phyloP scores from a whole-genome alignment of 208 protist genomes.

The Leishmania lainsoni region DNA sequence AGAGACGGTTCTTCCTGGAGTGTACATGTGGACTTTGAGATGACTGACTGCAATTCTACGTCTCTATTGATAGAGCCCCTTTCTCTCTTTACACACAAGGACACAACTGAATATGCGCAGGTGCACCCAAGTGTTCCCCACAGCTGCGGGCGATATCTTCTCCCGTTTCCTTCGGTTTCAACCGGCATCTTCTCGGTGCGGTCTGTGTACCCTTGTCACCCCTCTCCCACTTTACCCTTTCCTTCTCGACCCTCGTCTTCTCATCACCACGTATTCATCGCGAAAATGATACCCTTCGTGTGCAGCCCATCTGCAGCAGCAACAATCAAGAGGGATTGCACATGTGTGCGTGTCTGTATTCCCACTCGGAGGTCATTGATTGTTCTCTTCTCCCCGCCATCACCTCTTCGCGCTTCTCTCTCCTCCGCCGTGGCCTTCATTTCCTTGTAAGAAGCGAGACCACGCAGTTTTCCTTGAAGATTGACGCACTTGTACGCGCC shows the following conservation, averaged over 20 bases:
- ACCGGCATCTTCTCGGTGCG: neutral
- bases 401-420: neutral
- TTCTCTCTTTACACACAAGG: neutral
- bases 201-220: neutral
- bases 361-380: neutral
- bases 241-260: neutral
- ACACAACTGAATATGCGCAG: neutral
- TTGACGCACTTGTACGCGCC: neutral
- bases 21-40: neutral
- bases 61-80: neutral
- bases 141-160: neutral
- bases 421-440: neutral
- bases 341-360: neutral
- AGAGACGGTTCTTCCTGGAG: neutral
- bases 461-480: neutral
- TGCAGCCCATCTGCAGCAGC: neutral
- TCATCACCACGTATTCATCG: neutral
- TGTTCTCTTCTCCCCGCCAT: neutral
- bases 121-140: neutral
- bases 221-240: neutral
- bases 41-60: neutral
- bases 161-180: neutral
- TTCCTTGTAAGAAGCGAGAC: neutral
- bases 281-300: neutral
- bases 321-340: neutral